Base-by-base conservation (phyloP, 2,329 filamentous ascomycete genomes). In the Macrophomina pseudophaseolina region DNA sequence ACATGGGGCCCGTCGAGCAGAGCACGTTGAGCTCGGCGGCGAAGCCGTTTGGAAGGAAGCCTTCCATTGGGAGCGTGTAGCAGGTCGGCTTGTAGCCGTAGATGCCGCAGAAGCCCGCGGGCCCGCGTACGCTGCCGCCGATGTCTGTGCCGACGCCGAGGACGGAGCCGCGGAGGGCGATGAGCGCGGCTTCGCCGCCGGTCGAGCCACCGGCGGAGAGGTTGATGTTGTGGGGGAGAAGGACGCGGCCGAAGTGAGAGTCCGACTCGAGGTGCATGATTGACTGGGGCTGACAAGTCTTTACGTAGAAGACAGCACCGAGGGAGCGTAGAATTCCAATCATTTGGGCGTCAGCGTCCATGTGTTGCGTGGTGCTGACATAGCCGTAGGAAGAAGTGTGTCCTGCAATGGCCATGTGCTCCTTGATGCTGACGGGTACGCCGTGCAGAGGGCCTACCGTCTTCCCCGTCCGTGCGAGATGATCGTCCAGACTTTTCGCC, bases 371-470 rank as follows among this genome's bases (percentile, higher is more conserved):
- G 28, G 79, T 68, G 1, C 75, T 76, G 1, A 87, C 83, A 69
- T 88, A 89, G 6, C 87, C 87, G 4, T 89, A 75, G 0, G 87
- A 88, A 0, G 83, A 83, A 64, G 89, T 85, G 3, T 82, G 73
- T 1, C 85, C 87, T 67, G 83, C 83, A 51, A 90, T 78, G 32
- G 88, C 84, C 74, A 89, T 90, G 16, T 87, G 85, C 59, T 90
- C 88, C 72, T 79, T 66, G 16, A 66, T n/a, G 30, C 49, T 52
- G 4, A 62, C 60, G 18, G 56, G 44, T 8, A 65, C 73, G 0
- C 85, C 86, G 72, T 86, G 86, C 11, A 84, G 70, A 28, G 82
- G 79, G 3, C 85, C 84, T 69, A 84, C 52, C 0, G 70, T 69
- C 48, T 69, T 70, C 11, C 71, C 70, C 28, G 68, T 69, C 28